Conservation (phyloP, 177 flowering plant species). For the Tripterygium wilfordii region DNA sequence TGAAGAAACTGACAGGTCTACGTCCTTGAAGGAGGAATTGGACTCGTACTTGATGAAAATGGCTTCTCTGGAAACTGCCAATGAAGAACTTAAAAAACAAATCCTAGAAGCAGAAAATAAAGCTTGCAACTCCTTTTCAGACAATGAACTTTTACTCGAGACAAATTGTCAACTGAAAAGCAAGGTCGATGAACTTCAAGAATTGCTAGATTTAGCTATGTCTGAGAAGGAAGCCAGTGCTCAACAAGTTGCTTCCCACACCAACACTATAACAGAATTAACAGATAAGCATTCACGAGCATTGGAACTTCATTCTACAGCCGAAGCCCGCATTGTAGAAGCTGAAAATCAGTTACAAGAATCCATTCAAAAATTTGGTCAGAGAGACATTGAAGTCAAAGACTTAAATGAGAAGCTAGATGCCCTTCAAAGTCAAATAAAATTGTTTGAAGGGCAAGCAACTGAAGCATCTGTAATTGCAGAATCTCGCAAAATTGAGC, state of each 20-base stretch:
- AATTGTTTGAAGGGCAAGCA: slow-evolving; percentile 42
- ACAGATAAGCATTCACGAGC: slow-evolving; percentile 55
- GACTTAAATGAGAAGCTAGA: slow-evolving; percentile 54
- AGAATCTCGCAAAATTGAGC: slow-evolving; percentile 45
- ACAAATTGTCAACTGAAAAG: slow-evolving; percentile 62
- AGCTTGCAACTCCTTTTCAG: slow-evolving; percentile 46
- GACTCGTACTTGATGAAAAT: slow-evolving; percentile 36
- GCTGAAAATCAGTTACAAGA: slow-evolving; percentile 50
- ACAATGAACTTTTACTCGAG: slow-evolving; percentile 57
- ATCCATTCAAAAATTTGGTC: slow-evolving; percentile 31
- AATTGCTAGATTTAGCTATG: slow-evolving; percentile 33
- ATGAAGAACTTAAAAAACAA: slow-evolving; percentile 46
- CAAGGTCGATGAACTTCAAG: slow-evolving; percentile 65
- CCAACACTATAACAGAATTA: slow-evolving; percentile 42
- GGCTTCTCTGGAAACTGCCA: slow-evolving; percentile 38
- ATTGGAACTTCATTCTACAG: slow-evolving; percentile 37
- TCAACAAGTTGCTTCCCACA: slow-evolving; percentile 52
- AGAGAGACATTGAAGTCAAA: slow-evolving; percentile 53
- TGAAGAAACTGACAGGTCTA: slow-evolving; percentile 36
- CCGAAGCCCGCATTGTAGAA: slow-evolving; percentile 45
- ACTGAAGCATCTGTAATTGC: slow-evolving; percentile 40
- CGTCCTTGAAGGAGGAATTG: slow-evolving; percentile 45
- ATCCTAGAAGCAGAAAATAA: slow-evolving; percentile 49
- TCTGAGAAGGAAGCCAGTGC: slow-evolving; percentile 55
- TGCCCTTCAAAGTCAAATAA: slow-evolving; percentile 40